Conservation (phyloP, 805 yeast species). For the Ogataea sp. region DNA sequence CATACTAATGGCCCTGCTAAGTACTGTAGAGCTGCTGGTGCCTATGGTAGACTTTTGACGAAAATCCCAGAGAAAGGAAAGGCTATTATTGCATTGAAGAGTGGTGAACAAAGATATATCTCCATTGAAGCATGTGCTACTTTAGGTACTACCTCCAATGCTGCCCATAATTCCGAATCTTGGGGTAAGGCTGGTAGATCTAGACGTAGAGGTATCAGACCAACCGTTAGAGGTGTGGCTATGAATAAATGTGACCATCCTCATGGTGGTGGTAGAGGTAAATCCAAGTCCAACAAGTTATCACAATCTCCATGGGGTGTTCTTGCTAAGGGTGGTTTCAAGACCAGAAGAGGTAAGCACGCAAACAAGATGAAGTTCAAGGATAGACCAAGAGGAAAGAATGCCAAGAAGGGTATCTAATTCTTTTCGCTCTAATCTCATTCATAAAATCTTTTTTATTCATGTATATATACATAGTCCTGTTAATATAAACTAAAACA, state of each 20-base stretch:
- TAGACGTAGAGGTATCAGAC: conserved; percentile 89
- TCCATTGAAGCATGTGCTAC: conserved; percentile 86
- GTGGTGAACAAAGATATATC: conserved; percentile 92
- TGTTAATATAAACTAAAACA: background rate
- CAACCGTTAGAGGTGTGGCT: conserved; percentile 95
- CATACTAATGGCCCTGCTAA: conserved; percentile 72
- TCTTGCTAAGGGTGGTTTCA: conserved; percentile 82
- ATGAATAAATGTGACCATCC: conserved; percentile 98
- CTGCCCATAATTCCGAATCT: conserved; percentile 81
- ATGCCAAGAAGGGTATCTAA: conserved; percentile 14
- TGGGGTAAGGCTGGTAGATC: conserved; percentile 97
- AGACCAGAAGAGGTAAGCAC: conserved; percentile 88
- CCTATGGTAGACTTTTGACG: conserved; percentile 81
- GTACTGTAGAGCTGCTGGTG: conserved; percentile 89
- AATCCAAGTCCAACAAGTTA: conserved; percentile 89
- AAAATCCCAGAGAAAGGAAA: conserved; percentile 62
- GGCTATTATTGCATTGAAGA: conserved; percentile 75
- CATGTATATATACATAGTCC: conserved; percentile 1
- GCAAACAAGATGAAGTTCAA: conserved; percentile 77
- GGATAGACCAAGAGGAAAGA: conserved; percentile 83
- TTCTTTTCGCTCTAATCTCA: background rate
- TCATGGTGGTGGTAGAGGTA: conserved; percentile 99
- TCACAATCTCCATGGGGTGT: conserved; percentile 97
- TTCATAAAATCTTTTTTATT: background rate
- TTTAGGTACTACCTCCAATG: conserved; percentile 85